Base-by-base conservation (phyloP, 2,329 filamentous ascomycete species). In the Trichoderma sp. region DNA sequence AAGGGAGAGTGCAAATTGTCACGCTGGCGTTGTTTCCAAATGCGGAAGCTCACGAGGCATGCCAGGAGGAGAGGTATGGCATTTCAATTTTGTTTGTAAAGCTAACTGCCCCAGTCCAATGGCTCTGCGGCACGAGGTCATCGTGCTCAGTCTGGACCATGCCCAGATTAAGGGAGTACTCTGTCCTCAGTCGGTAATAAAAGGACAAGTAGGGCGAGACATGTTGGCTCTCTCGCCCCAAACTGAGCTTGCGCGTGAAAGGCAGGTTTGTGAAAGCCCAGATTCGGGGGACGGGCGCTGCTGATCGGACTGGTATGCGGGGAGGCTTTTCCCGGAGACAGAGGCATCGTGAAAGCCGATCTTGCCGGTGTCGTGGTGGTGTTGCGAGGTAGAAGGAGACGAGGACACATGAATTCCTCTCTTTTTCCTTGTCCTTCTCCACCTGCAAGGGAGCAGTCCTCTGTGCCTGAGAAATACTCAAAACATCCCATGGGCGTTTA, bases 291-390 rank as follows among this genome's bases (percentile, higher is more conserved):
- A 35, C 47, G 43, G 60, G 21, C 49, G 5, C 11, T 56, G 14
- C 43, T 58, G 43, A 27, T 57, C 60, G 35, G 55, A 47, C 61
- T 33, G 61, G 68, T 62, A 69, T 69, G 68, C 53, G 47, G 68
- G 27, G 43, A 33, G 49, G 47, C 35, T 35, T 21, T 29, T 47
- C 60, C 37, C 68, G 68, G 68, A 65, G 60, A 59, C 21, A 35
- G 60, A 63, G 68, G 68, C 55, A 69, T 69, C 68, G 68, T 69
- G 68, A 69, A 69, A 65, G 68, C 68, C 68, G 68, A 60, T 35
- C 16, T 55, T 61, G 60, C 68, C 61, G 68, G 43, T 16, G 61
- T 55, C 8, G 61, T 65, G 6, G 61, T 53, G 33, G 55, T 60
- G 55, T 19, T 43, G 40, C 27, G 19, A 13, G 29, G 10, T 33